phyloP scores from a whole-genome alignment of 2,329 filamentous ascomycete genomes.

The Colletotrichum siamense region DNA sequence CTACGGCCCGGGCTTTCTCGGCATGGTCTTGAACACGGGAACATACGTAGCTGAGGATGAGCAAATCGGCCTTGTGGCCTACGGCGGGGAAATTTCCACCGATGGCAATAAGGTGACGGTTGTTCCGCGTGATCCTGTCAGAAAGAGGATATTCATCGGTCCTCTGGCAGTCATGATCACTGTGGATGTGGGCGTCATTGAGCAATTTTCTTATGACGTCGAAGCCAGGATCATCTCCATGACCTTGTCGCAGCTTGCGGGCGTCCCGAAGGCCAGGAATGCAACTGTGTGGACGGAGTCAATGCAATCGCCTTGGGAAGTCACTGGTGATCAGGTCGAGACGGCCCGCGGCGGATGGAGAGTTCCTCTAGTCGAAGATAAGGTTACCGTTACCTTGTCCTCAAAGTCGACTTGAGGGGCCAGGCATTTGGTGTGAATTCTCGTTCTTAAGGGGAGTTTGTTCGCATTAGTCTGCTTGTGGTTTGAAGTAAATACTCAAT shows the following conservation, averaged over 20 bases:
- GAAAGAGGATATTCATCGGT: not conserved
- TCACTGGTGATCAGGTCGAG: not conserved
- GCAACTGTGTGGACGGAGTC: not conserved
- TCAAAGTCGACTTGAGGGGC: not conserved
- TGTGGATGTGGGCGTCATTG: constrained; percentile 44
- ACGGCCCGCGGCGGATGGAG: not conserved
- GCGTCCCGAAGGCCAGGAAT: not conserved
- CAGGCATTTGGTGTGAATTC: not conserved
- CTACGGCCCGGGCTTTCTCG: constrained; percentile 58
- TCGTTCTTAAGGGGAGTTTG: not conserved
- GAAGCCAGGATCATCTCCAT: not conserved
- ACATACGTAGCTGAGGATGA: not conserved
- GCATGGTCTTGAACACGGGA: not conserved
- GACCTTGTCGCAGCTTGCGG: not conserved
- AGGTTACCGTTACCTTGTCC: not conserved
- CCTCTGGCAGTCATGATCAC: not conserved
- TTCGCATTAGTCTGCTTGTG: not conserved
- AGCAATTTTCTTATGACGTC: not conserved
- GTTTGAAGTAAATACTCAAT: not conserved
- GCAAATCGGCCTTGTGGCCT: not conserved
- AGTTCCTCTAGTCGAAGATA: not conserved
- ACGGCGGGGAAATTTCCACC: not conserved
- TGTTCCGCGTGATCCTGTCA: not conserved
- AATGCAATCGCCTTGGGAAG: not conserved
- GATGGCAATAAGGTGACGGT: not conserved